phyloP scores from a whole-genome alignment of 441 rosid genomes.

The Daphne laureola region DNA sequence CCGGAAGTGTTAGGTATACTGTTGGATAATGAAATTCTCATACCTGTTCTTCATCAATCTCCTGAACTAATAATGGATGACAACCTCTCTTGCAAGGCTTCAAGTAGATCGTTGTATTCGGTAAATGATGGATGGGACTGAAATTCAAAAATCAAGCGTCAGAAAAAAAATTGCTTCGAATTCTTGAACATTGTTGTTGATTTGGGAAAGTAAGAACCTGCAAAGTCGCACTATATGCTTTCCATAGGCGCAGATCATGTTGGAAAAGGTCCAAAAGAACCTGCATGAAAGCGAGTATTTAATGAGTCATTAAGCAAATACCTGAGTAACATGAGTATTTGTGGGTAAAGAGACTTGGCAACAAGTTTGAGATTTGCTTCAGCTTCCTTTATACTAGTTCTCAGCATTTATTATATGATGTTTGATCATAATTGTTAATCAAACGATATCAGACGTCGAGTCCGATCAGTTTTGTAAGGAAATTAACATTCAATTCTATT shows the following conservation, averaged over 20 bases:
- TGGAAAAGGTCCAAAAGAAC: constrained; percentile 88
- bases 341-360: too few species aligned
- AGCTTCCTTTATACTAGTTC: too few species aligned
- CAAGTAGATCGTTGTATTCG: constrained; percentile 75
- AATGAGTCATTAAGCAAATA: neutral
- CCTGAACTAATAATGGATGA: constrained; percentile 26
- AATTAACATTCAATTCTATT: too few species aligned
- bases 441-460: too few species aligned
- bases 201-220: constrained; percentile 39
- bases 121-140: constrained; percentile 68
- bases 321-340: neutral
- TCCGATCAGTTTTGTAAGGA: too few species aligned
- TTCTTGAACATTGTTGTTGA: neutral
- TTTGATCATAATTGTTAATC: too few species aligned
- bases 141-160: constrained; percentile 9
- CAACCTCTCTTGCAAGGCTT: constrained; percentile 58
- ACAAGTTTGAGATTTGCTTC: too few species aligned
- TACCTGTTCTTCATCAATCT: constrained; percentile 15
- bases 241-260: constrained; percentile 76
- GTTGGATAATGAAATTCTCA: too few species aligned
- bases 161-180: constrained; percentile 1
- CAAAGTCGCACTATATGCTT: constrained; percentile 76
- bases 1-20: neutral
- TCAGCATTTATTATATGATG: too few species aligned
- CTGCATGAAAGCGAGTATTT: constrained; percentile 25